Base-by-base conservation (phyloP, 768 basidiomycete genomes). In the Thelephora ganbajun region DNA sequence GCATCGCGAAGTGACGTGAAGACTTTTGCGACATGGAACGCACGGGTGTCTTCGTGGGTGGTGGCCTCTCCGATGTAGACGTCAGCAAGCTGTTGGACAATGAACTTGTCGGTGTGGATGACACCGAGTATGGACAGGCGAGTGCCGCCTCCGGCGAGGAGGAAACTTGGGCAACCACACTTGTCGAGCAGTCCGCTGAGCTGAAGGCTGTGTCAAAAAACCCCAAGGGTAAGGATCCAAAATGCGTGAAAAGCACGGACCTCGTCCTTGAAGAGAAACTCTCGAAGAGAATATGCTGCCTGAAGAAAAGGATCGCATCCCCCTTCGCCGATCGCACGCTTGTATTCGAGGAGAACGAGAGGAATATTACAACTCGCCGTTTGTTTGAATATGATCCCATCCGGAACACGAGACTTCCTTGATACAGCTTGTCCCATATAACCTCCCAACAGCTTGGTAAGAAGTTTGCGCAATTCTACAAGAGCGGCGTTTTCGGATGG, bases 71-170 rank as follows among this genome's bases (percentile, higher is more conserved):
- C 35, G 34, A 50, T 4, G 41, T 41, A 51, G 9, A 52, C 5
- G 33, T 45, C 51, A 3, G 51, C 51, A n/a, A 51, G 50, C 5
- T 30, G 41, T 33, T 51, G 51, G 2, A 51, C 50, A 18, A 51
- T 51, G 18, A 45, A 30, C 23, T 9, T 45, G 51, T 51, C 39
- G 16, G 43, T 44, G 30, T 23, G 23, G 13, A 51, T 33, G 43
- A 9, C 51, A 33, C 51, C 51, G 20, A 51, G 16, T n/a, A 51
- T 43, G 13, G 9, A 20, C 11, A 51, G 16, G 7, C 33, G 51
- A 2, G 51, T 20, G 7, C 51, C 51, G 6, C 33, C 41, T 9
- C 37, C 30, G 11, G 50, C 41, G 26, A 51, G 19, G 6, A 51
- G 5, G 33, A 51, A 35, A 11, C 41, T 47, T 33, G 51, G 51